These are phyloP conservation scores for Drosera capensis DNA, from an alignment of 148 eudicot species.

Conservation along the genomic window DNA sequence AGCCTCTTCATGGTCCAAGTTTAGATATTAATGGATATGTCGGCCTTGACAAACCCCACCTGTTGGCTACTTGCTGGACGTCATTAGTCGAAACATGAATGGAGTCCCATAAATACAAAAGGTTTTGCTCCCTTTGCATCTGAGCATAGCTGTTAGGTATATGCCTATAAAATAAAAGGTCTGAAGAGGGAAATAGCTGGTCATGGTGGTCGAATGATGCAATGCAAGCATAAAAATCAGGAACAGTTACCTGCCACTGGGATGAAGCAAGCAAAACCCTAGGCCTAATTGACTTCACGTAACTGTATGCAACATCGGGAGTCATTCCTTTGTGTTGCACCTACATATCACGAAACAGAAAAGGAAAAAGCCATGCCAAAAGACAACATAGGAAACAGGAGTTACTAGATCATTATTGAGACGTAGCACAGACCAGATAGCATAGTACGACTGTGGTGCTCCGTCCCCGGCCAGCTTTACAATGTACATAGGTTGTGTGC, in stretches of 20 bases:
- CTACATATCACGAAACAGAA: constrained; percentile 27
- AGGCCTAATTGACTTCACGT: constrained; percentile 72
- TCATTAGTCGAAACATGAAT: too few species aligned
- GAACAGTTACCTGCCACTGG: constrained; percentile 52
- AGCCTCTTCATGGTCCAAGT: too few species aligned
- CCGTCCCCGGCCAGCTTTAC: constrained; percentile 96
- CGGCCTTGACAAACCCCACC: too few species aligned
- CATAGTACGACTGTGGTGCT: constrained; percentile 86
- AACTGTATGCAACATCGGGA: constrained; percentile 64
- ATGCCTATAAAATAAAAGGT: too few species aligned
- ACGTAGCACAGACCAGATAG: constrained; percentile 41
- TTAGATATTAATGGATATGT: too few species aligned
- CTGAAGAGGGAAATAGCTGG: too few species aligned
- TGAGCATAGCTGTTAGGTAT: too few species aligned
- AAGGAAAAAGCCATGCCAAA: not conserved
- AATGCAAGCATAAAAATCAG: too few species aligned
- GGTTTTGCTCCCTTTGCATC: too few species aligned
- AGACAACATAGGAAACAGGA: not conserved
- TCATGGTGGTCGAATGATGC: too few species aligned
- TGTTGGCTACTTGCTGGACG: too few species aligned
- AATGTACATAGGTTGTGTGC: constrained; percentile 74
- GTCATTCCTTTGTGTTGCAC: constrained; percentile 73
- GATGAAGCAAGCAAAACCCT: constrained; percentile 69
- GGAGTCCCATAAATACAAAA: too few species aligned
- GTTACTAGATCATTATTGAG: not conserved